These are phyloP conservation scores for Melocanna baccifera DNA, from an alignment of 176 grass and related monocot genomes.

Conservation along the genomic window DNA sequence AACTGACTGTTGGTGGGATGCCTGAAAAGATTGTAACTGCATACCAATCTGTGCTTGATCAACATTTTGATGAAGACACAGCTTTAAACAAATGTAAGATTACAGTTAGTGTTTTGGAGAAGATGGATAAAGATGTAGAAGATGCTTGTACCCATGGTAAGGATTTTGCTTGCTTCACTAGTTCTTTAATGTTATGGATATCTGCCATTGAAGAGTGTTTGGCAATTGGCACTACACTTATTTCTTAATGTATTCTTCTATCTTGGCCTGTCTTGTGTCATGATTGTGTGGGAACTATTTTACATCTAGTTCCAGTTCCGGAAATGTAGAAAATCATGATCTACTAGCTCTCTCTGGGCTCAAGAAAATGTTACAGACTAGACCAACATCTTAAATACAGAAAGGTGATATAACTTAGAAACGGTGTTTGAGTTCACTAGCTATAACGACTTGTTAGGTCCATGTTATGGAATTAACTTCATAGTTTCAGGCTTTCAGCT, in stretches of 20 bases:
- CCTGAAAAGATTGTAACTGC: constrained; percentile 88
- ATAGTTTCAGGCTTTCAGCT: neutral
- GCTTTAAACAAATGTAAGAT: constrained; percentile 69
- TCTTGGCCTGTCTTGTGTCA: neutral
- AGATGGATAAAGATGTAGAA: constrained; percentile 67
- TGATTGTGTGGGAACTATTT: neutral
- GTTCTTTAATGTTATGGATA: constrained; percentile 5
- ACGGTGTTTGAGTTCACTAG: neutral
- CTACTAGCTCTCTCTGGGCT: neutral
- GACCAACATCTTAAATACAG: neutral
- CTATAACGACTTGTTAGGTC: neutral
- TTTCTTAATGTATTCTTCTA: constrained; percentile 3
- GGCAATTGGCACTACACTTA: neutral
- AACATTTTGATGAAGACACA: constrained; percentile 74
- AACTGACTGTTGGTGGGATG: constrained; percentile 76
- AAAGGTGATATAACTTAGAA: neutral
- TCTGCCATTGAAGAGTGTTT: constrained; percentile 6
- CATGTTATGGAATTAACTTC: neutral
- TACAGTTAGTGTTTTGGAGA: constrained; percentile 61
- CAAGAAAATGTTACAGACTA: neutral
- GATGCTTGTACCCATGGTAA: constrained; percentile 67
- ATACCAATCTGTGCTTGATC: constrained; percentile 72
- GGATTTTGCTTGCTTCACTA: constrained; percentile 27
- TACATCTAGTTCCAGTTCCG: neutral
- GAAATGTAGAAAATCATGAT: constrained; percentile 4